These are phyloP conservation scores for Barbarea vulgaris DNA, from an alignment of 345 rosid species.

Conservation along the genomic window DNA sequence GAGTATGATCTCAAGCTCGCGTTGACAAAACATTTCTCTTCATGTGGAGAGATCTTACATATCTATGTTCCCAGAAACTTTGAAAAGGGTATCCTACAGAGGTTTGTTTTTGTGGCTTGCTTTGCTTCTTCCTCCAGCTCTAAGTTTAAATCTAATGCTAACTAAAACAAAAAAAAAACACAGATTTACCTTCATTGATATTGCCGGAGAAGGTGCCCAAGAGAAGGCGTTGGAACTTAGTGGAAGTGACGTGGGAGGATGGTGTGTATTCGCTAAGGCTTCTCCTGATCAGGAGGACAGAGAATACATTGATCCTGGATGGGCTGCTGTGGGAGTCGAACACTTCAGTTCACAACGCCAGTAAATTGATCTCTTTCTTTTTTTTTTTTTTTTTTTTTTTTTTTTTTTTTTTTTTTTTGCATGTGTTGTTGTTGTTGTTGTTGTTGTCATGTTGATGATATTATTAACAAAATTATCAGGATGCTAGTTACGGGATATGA, in stretches of 20 bases:
- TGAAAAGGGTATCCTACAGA: neutral
- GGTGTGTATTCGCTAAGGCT: neutral
- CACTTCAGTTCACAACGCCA: neutral
- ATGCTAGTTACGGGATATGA: neutral
- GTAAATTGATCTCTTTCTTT: neutral
- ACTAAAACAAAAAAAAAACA: neutral
- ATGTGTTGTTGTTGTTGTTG: neutral
- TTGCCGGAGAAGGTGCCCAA: neutral
- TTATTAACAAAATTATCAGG: neutral
- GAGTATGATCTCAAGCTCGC: neutral
- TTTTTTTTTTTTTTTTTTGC: too few species aligned
- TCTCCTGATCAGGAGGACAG: too few species aligned
- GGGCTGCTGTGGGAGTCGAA: neutral
- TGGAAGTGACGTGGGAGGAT: neutral
- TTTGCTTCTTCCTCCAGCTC: too few species aligned
- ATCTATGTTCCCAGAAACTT: neutral
- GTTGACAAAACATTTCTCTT: neutral
- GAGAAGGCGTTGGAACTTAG: neutral
- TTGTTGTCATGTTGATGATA: neutral
- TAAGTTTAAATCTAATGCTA: too few species aligned
- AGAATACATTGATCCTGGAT: neutral
- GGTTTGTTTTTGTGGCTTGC: neutral
- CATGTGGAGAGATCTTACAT: neutral
- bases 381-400: too few species aligned
- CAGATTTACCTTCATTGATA: neutral